These are phyloP conservation scores for Angophora floribunda DNA, from an alignment of 345 rosid genomes.

Conservation along the genomic window DNA sequence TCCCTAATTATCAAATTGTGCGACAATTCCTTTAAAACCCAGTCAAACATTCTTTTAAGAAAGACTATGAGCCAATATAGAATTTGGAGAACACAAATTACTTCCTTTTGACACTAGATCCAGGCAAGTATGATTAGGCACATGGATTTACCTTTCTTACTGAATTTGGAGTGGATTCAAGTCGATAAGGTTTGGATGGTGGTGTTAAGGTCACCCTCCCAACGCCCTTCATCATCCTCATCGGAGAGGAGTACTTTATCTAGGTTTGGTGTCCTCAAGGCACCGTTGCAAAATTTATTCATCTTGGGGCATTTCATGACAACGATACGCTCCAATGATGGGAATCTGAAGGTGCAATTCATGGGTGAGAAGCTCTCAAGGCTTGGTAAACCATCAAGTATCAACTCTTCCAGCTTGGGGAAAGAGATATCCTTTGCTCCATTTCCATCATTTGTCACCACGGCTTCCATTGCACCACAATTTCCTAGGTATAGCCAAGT, in stretches of 20 bases:
- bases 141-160: fast-evolving
- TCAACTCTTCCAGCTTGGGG: fast-evolving
- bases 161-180: fast-evolving
- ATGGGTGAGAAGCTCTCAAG: fast-evolving
- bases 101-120: fast-evolving
- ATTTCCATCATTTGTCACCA: neutral
- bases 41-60: neutral
- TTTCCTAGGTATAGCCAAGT: fast-evolving
- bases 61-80: neutral
- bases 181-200: neutral
- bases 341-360: fast-evolving
- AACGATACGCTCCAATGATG: fast-evolving
- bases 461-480: neutral
- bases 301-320: neutral
- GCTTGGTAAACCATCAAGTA: fast-evolving
- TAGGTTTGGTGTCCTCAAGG: neutral
- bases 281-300: neutral
- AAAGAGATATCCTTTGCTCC: neutral
- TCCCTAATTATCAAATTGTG: neutral
- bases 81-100: fast-evolving
- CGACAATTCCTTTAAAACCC: fast-evolving
- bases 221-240: fast-evolving
- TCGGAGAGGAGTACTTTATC: fast-evolving
- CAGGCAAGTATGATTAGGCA: fast-evolving
- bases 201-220: neutral